Evolutionary conservation across 176 grass and related monocot species (phyloP).

Genomic region (Aechmea fasciata): DNA sequence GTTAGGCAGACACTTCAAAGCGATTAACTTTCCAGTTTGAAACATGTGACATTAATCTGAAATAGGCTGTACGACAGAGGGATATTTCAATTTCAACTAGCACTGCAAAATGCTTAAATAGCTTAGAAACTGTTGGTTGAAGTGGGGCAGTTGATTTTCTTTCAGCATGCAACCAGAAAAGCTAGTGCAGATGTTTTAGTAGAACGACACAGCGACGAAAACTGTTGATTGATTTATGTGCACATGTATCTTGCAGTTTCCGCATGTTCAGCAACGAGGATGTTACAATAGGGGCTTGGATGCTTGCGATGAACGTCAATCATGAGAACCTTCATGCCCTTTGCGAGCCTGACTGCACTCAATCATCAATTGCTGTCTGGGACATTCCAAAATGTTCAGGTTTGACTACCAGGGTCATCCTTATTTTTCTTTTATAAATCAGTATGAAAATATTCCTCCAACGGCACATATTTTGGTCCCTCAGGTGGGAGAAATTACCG

Average conservation of each 20-base stretch:
- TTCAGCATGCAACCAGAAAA: too few relatives aligned
- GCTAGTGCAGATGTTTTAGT: too few relatives aligned
- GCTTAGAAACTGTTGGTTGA: too few relatives aligned
- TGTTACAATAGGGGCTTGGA: constrained; percentile 94
- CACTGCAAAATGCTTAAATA: too few relatives aligned
- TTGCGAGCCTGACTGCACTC: constrained; percentile 64
- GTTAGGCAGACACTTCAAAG: too few relatives aligned
- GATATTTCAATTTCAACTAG: too few relatives aligned
- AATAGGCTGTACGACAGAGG: too few relatives aligned
- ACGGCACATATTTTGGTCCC: background rate
- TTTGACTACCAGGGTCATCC: constrained; percentile 15
- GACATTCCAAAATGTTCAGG: constrained; percentile 99
- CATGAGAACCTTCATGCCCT: constrained; percentile 80
- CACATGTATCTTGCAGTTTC: constrained; percentile 45
- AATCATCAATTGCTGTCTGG: constrained; percentile 91
- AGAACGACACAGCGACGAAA: too few relatives aligned
- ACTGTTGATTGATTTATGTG: too few relatives aligned
- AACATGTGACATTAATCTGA: too few relatives aligned
- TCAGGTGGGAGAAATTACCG: background rate
- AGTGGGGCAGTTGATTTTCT: too few relatives aligned
- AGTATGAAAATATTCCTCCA: background rate
- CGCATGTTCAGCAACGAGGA: constrained; percentile 99
- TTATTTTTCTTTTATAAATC: constrained; percentile 13
- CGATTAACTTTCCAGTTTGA: too few relatives aligned
- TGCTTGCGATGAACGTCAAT: constrained; percentile 98